A percentile compares a stretch with the other conserved stretches of the same genome.
Conservation (phyloP, 2,329 filamentous ascomycete genomes). For the Botrytis elliptica region DNA sequence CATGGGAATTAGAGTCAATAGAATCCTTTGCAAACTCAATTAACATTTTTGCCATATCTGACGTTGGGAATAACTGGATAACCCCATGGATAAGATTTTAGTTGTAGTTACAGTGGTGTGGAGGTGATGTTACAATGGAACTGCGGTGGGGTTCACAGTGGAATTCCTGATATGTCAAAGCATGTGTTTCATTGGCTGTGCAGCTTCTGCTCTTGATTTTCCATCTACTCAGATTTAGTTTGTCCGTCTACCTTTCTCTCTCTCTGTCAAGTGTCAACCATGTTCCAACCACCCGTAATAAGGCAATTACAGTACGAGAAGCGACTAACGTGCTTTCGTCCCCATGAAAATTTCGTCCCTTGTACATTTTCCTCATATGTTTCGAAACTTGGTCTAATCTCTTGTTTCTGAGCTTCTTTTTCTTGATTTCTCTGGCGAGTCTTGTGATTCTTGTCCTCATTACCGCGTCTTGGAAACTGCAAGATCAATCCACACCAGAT, state of each 20-base stretch:
- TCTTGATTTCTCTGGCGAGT: background rate
- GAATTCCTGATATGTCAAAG: background rate
- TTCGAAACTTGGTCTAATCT: background rate
- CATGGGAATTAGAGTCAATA: background rate
- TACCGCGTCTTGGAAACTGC: slow-evolving; percentile 4
- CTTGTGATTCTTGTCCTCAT: background rate
- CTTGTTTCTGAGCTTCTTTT: background rate
- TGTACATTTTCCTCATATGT: background rate
- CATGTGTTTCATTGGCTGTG: background rate
- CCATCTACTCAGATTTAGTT: background rate
- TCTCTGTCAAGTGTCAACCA: background rate
- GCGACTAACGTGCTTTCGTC: background rate
- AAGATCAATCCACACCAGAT: background rate
- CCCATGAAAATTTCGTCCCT: background rate
- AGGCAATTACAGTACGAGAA: background rate
- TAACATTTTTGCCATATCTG: background rate
- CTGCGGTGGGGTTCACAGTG: background rate
- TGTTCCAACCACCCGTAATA: background rate
- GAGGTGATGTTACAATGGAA: slow-evolving; percentile 8
- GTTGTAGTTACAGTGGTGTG: background rate
- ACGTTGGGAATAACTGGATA: background rate
- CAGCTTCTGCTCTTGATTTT: background rate
- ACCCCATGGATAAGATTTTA: background rate
- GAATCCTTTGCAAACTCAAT: background rate
- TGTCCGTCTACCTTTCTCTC: background rate